phyloP scores from a whole-genome alignment of 2,329 filamentous ascomycete species.

The Corniculantispora saksenae region DNA sequence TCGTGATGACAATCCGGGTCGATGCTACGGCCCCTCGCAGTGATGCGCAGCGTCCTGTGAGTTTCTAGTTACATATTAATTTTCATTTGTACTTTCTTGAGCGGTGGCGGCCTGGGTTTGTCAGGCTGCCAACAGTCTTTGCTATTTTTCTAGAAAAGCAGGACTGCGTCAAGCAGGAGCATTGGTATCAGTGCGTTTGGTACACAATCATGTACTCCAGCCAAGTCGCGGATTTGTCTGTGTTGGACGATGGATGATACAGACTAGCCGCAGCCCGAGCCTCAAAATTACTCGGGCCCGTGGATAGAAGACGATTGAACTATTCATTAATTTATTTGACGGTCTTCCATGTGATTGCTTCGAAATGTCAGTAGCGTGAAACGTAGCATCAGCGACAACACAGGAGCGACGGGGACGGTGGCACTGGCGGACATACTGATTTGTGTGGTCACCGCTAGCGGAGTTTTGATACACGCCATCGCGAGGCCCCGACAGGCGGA shows the following conservation, averaged over 20 bases:
- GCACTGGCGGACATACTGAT: no score
- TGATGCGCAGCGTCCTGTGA: constrained; percentile 27
- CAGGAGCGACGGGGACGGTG: no score
- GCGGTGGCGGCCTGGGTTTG: constrained; percentile 18
- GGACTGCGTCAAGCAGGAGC: constrained; percentile 3
- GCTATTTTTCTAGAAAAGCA: not conserved
- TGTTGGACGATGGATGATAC: constrained; percentile 12
- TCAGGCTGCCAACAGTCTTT: not conserved
- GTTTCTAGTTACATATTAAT: constrained; percentile 22
- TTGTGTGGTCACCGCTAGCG: no score
- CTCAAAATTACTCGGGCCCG: constrained; percentile 26
- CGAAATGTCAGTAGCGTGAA: no score
- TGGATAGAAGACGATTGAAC: constrained; percentile 55
- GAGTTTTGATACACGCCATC: no score
- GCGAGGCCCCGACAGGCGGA: no score
- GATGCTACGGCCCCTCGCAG: constrained; percentile 54
- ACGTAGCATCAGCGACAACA: no score
- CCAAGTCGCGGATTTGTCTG: constrained; percentile 12
- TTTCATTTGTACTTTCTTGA: constrained; percentile 35
- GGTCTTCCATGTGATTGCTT: no score
- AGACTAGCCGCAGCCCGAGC: constrained; percentile 29
- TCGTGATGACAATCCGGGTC: constrained; percentile 46
- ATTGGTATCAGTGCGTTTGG: constrained; percentile 7
- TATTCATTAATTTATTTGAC: constrained; percentile 40
- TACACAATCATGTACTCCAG: constrained; percentile 3